Evolutionary conservation across 192 early-diverging fungal species (phyloP).

Genomic region (Coemansia sp.): DNA sequence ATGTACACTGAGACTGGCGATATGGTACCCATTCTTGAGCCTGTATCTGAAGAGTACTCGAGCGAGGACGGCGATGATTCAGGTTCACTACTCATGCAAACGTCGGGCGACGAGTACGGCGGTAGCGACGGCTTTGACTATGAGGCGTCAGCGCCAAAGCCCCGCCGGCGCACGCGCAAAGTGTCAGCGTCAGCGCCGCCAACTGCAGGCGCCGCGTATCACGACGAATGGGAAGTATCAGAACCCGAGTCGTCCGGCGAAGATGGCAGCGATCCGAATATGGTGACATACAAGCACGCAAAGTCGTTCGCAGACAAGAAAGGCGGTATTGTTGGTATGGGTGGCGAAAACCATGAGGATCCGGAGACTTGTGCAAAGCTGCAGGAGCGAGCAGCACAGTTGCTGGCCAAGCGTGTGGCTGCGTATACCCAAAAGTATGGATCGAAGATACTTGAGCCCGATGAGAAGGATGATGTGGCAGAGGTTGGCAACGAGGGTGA

Average conservation of each 20-base stretch:
- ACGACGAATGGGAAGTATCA: not conserved
- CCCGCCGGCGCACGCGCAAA: not conserved
- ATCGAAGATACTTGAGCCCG: conserved; percentile 18
- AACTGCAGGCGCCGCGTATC: not conserved
- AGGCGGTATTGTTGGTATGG: not conserved
- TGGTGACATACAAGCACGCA: conserved; percentile 15
- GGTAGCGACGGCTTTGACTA: conserved; percentile 3
- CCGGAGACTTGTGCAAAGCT: conserved; percentile 12
- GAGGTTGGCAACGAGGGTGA: not conserved
- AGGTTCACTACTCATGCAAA: not conserved
- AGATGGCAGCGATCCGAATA: conserved; percentile 7
- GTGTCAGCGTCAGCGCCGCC: not conserved
- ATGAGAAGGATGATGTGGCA: not conserved
- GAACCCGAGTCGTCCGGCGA: conserved; percentile 2
- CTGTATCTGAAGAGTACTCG: not conserved
- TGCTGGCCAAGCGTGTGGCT: conserved; percentile 35
- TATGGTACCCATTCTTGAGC: conserved; percentile 40
- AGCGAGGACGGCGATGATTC: conserved; percentile 11
- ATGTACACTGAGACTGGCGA: conserved; percentile 48
- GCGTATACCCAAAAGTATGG: conserved; percentile 44
- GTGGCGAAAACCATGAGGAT: conserved; percentile 17
- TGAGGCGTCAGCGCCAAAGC: not conserved
- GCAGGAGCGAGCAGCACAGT: conserved; percentile 24
- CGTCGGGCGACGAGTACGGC: not conserved
- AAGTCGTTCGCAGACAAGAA: not conserved